A percentile compares a stretch with the other conserved stretches of the same genome.
These are phyloP conservation scores for Colletotrichum sp. DNA, from an alignment of 2,329 filamentous ascomycete genomes.

Conservation along the genomic window DNA sequence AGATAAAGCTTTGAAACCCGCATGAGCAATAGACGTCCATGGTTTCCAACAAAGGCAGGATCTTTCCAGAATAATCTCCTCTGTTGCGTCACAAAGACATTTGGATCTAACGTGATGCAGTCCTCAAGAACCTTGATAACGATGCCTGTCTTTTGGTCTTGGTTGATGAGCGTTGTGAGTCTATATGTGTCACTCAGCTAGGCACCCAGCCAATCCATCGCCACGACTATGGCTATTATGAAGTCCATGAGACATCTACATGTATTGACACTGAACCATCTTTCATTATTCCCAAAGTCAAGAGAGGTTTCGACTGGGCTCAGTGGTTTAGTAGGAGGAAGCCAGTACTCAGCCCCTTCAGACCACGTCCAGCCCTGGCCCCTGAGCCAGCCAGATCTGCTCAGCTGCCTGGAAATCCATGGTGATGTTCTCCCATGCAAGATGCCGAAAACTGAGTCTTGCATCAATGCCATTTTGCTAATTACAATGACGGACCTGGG, in stretches of 20 bases:
- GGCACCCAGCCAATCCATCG: not conserved
- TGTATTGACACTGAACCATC: not conserved
- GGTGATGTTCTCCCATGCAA: not conserved
- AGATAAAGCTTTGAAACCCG: not conserved
- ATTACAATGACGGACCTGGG: not conserved
- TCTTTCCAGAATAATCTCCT: not conserved
- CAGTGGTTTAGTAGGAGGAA: not conserved
- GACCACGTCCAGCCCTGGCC: not conserved
- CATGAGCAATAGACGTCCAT: not conserved
- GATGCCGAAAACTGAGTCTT: not conserved
- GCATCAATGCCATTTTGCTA: not conserved
- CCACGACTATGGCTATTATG: not conserved
- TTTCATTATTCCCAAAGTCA: not conserved
- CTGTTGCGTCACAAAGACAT: not conserved
- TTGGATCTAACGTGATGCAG: not conserved
- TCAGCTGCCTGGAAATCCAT: not conserved
- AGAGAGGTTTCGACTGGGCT: not conserved
- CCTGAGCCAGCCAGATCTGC: not conserved
- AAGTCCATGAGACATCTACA: not conserved
- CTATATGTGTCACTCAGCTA: accelerated
- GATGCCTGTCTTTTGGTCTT: not conserved
- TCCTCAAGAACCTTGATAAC: not conserved
- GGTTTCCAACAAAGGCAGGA: not conserved
- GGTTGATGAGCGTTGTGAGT: not conserved
- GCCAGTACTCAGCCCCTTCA: not conserved